Percentiles rank a stretch among this genome's conserved stretches.
Evolutionary conservation across 1,139 yeast genomes (phyloP).

Genomic region (Lodderomyces margitis): DNA sequence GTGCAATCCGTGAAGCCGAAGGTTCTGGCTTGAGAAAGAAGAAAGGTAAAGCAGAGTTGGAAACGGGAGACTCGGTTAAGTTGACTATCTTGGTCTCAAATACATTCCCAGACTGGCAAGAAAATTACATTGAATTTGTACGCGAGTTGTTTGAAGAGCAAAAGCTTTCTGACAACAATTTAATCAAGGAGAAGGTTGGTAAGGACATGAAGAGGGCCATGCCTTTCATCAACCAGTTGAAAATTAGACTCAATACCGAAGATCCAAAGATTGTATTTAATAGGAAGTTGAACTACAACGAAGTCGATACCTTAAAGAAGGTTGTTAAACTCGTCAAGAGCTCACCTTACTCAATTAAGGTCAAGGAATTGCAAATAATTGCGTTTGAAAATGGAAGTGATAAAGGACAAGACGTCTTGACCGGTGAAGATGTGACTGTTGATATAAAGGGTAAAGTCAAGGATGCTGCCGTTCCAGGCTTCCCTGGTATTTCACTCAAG

Average conservation of each 20-base stretch:
- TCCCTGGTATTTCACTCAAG: slow-evolving; percentile 79
- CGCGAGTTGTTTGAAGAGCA: slow-evolving; percentile 71
- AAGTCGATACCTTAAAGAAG: slow-evolving; percentile 64
- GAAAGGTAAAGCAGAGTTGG: slow-evolving; percentile 79
- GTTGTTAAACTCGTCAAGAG: slow-evolving; percentile 54
- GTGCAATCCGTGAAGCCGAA: slow-evolving; percentile 91
- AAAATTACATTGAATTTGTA: slow-evolving; percentile 77
- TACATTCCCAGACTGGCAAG: slow-evolving; percentile 97
- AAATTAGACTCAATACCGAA: slow-evolving; percentile 71
- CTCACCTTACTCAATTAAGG: slow-evolving; percentile 63
- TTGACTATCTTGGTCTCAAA: slow-evolving; percentile 71
- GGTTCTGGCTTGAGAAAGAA: slow-evolving; percentile 84
- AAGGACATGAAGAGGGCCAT: slow-evolving; percentile 92
- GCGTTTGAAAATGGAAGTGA: slow-evolving; percentile 63
- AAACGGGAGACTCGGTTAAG: slow-evolving; percentile 67
- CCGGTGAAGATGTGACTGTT: slow-evolving; percentile 72
- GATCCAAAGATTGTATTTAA: slow-evolving; percentile 77
- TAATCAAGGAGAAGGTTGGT: slow-evolving; percentile 61
- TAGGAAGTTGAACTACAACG: slow-evolving; percentile 81
- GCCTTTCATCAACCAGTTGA: slow-evolving; percentile 89
- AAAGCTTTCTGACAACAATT: slow-evolving; percentile 58
- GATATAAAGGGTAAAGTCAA: slow-evolving; percentile 62
- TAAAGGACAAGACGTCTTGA: slow-evolving; percentile 59
- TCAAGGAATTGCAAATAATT: slow-evolving; percentile 51
- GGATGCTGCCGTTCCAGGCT: slow-evolving; percentile 88